These are phyloP conservation scores for Ogataea trehaloabstinens DNA, from an alignment of 805 yeast species.

Conservation along the genomic window DNA sequence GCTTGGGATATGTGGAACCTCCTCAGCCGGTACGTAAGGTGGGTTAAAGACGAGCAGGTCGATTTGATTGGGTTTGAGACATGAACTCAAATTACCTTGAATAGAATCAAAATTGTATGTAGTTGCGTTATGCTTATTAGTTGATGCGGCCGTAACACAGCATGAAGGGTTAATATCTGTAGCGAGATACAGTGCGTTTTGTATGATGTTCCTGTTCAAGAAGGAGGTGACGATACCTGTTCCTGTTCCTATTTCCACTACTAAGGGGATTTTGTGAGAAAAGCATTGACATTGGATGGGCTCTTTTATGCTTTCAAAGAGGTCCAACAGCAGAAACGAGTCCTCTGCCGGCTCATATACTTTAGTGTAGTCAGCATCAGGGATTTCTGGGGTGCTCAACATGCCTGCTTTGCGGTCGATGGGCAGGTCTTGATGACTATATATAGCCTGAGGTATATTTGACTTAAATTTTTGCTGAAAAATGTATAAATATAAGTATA, in stretches of 20 bases:
- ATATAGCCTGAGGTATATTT: no score
- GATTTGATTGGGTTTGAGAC: constrained; percentile 44
- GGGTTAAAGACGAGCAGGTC: constrained; percentile 90
- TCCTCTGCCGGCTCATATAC: constrained; percentile 97
- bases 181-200: constrained; percentile 54
- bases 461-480: background rate
- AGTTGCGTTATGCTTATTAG: constrained; percentile 30
- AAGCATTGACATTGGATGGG: constrained; percentile 31
- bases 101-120: constrained; percentile 40
- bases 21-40: constrained; percentile 91
- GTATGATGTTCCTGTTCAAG: constrained; percentile 56
- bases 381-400: constrained; percentile 77
- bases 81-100: constrained; percentile 57
- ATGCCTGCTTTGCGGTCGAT: no score
- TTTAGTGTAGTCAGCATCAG: constrained; percentile 54
- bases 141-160: constrained; percentile 48
- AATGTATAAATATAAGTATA: constrained; percentile 1
- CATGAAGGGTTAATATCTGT: constrained; percentile 85
- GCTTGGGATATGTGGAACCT: constrained; percentile 60
- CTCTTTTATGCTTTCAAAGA: constrained; percentile 60
- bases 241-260: constrained; percentile 87
- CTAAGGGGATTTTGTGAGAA: constrained; percentile 43
- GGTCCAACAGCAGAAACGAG: constrained; percentile 78
- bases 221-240: constrained; percentile 88
- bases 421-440: no score